Conservation (phyloP, 352 stramenopile genomes). For the Stramenopiles sp. region DNA sequence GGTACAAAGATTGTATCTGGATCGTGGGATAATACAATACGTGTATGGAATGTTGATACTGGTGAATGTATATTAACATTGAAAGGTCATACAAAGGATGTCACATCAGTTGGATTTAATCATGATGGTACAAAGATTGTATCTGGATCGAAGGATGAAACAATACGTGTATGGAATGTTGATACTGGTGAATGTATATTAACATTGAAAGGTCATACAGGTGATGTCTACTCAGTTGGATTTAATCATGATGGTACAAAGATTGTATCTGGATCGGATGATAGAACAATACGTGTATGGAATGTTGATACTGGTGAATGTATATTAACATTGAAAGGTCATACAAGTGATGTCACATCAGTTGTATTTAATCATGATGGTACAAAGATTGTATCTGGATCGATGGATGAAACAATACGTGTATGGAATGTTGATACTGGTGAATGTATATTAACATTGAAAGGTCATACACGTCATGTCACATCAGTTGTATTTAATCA, state of each 20-base stretch:
- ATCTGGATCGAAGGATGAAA: not conserved
- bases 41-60: no score
- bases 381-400: not conserved
- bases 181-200: not conserved
- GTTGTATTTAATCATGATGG: not conserved
- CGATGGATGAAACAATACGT: not conserved
- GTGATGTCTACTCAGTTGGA: not conserved
- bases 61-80: no score
- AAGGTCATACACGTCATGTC: no score
- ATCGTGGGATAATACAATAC: not conserved
- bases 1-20: not conserved
- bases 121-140: not conserved
- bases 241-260: not conserved
- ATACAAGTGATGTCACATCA: not conserved
- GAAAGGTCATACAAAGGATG: not conserved
- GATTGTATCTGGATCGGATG: not conserved
- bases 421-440: not conserved
- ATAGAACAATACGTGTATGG: not conserved
- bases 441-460: no score
- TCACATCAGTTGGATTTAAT: not conserved
- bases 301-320: not conserved
- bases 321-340: not conserved
- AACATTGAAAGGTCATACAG: not conserved
- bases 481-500: not conserved
- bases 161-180: not conserved